A percentile compares a stretch with the other conserved stretches of the same genome.
These are phyloP conservation scores for Diplotaxis tenuifolia DNA, from an alignment of 345 rosid species.

Conservation along the genomic window DNA sequence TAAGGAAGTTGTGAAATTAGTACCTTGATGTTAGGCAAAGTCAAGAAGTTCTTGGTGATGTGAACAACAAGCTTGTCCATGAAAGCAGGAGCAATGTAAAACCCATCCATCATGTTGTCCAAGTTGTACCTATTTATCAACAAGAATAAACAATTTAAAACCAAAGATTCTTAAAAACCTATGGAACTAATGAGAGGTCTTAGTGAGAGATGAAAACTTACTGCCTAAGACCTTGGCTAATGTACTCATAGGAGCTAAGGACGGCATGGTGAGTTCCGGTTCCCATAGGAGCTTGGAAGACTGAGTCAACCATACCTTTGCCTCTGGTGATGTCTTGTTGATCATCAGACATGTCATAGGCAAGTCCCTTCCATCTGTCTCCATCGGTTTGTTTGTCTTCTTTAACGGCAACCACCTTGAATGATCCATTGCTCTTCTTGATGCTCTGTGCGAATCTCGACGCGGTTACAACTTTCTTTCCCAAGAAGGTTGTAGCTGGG, in stretches of 20 bases:
- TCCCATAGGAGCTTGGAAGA: constrained; percentile 85
- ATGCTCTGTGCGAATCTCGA: constrained; percentile 42
- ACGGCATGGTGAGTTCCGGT: constrained; percentile 83
- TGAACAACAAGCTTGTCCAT: constrained; percentile 99
- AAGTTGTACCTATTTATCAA: constrained; percentile 53
- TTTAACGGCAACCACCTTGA: constrained; percentile 54
- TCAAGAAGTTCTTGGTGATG: constrained; percentile 93
- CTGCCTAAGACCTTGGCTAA: constrained; percentile 76
- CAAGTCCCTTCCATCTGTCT: constrained; percentile 85
- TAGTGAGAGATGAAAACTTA: constrained; percentile 37
- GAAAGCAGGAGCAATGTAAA: constrained; percentile 94
- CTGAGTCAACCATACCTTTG: constrained; percentile 83
- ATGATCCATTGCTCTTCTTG: constrained; percentile 40
- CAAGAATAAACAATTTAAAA: neutral
- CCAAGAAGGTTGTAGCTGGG: constrained; percentile 70
- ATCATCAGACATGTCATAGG: constrained; percentile 68
- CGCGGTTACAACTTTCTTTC: constrained; percentile 57
- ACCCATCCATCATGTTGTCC: constrained; percentile 84
- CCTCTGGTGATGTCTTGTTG: constrained; percentile 97
- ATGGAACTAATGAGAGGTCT: neutral
- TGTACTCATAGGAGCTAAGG: constrained; percentile 77
- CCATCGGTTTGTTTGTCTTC: constrained; percentile 60
- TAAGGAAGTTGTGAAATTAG: neutral
- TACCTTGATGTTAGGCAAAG: constrained; percentile 90
- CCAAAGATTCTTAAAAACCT: neutral